Percentiles rank a stretch among this genome's conserved stretches.
These are phyloP conservation scores for Parasarocladium wereldwijsianum DNA, from an alignment of 2,329 filamentous ascomycete genomes.

Conservation along the genomic window DNA sequence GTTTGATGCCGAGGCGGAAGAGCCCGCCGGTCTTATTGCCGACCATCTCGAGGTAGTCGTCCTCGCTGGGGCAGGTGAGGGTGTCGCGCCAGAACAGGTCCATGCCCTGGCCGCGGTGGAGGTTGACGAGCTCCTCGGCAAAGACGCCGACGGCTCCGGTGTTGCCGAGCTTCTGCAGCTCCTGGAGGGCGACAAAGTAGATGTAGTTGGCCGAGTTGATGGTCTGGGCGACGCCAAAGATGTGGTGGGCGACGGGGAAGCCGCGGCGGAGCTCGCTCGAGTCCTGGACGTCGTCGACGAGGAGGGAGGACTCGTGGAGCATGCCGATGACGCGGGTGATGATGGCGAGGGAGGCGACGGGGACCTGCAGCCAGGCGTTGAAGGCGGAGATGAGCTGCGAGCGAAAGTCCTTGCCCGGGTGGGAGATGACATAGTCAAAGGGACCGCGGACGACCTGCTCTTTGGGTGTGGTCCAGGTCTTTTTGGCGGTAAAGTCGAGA, in stretches of 20 bases:
- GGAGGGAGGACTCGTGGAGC: slow-evolving; percentile 71
- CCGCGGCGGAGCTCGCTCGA: slow-evolving; percentile 62
- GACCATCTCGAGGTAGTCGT: slow-evolving; percentile 91
- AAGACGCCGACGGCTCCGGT: slow-evolving; percentile 55
- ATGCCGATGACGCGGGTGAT: slow-evolving; percentile 73
- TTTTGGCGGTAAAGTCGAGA: slow-evolving; percentile 33
- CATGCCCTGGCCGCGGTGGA: slow-evolving; percentile 81
- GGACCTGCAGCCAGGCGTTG: slow-evolving; percentile 67
- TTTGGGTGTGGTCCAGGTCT: slow-evolving; percentile 57
- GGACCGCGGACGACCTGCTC: slow-evolving; percentile 65
- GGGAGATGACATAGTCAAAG: slow-evolving; percentile 64
- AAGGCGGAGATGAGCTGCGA: slow-evolving; percentile 68
- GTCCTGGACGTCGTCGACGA: slow-evolving; percentile 84
- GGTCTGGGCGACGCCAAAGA: slow-evolving; percentile 76
- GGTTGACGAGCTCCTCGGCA: slow-evolving; percentile 68
- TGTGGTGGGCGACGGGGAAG: slow-evolving; percentile 67
- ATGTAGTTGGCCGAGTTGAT: slow-evolving; percentile 87
- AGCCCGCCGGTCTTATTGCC: slow-evolving; percentile 81
- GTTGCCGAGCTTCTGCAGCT: slow-evolving; percentile 57
- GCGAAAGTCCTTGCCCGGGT: slow-evolving; percentile 76
- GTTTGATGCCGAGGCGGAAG: slow-evolving; percentile 70
- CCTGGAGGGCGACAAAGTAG: slow-evolving; percentile 67
- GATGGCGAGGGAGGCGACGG: slow-evolving; percentile 50
- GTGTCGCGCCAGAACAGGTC: slow-evolving; percentile 84
- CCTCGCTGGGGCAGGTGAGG: slow-evolving; percentile 68